A percentile compares a stretch with the other conserved stretches of the same genome.
Evolutionary conservation across 2,329 filamentous ascomycete genomes (phyloP).

Genomic region (Coniosporium tulheliwenetii): DNA sequence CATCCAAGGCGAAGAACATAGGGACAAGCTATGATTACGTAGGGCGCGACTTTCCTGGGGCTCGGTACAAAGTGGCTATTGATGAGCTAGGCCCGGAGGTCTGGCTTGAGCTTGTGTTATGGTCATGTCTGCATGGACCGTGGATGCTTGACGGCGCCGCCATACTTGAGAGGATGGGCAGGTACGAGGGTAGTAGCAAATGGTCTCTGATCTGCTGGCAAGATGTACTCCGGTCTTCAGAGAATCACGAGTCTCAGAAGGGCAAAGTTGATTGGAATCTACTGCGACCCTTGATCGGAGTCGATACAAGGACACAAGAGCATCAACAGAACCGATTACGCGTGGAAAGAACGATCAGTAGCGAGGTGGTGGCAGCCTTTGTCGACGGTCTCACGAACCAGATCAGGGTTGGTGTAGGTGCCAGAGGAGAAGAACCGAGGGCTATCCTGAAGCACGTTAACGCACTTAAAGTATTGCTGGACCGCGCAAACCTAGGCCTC

Average conservation of each 20-base stretch:
- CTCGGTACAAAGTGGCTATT: constrained; percentile 23
- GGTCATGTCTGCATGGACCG: constrained; percentile 33
- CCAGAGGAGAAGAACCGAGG: constrained; percentile 19
- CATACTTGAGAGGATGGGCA: constrained; percentile 18
- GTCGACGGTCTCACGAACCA: constrained; percentile 35
- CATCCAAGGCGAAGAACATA: constrained; percentile 12
- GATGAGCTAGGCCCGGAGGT: constrained; percentile 27
- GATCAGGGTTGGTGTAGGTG: constrained; percentile 27
- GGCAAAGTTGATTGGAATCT: constrained; percentile 13
- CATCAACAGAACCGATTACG: constrained; percentile 10
- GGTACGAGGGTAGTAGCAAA: constrained; percentile 1
- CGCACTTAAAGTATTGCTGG: constrained; percentile 21
- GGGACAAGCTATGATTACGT: constrained; percentile 22
- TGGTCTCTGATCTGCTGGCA: constrained; percentile 25
- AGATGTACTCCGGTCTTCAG: constrained; percentile 15
- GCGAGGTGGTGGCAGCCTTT: constrained; percentile 40
- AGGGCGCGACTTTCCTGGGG: constrained; percentile 24
- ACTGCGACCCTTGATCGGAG: background rate
- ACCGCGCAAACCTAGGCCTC: constrained; percentile 19
- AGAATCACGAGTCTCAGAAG: constrained; percentile 11
- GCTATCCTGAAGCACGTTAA: constrained; percentile 17
- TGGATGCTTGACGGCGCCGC: constrained; percentile 27
- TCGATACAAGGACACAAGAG: background rate
- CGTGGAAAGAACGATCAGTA: constrained; percentile 35
- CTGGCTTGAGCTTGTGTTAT: constrained; percentile 36